Evolutionary conservation across 768 basidiomycete genomes (phyloP).

Genomic region (Podaxis sp.): DNA sequence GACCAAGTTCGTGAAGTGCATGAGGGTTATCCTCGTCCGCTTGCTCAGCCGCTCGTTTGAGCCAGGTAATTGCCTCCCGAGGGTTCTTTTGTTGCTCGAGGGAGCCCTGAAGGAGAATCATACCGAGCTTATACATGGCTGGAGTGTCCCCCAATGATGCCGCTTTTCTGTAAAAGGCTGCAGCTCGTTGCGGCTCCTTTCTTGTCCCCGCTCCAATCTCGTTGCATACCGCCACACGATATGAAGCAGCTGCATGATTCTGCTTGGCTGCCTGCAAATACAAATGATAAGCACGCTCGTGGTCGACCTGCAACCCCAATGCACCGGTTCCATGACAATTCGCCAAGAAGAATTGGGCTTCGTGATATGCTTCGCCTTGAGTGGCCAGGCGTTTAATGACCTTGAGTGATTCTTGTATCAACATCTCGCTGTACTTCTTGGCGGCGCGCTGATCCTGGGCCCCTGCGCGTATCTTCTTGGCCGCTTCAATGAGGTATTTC

Average conservation of each 20-base stretch:
- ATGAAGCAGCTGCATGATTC: conserved; percentile 92
- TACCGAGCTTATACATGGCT: conserved; percentile 99
- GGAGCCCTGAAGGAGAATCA: conserved; percentile 85
- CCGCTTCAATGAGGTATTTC: conserved; percentile 99
- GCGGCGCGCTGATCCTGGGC: conserved; percentile 79
- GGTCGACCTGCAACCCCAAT: conserved; percentile 94
- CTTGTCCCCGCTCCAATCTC: conserved; percentile 97
- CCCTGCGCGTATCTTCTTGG: conserved; percentile 79
- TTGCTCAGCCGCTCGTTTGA: conserved; percentile 92
- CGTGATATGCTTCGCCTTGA: conserved; percentile 87
- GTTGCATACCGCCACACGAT: conserved; percentile 97
- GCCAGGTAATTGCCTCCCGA: conserved; percentile 92
- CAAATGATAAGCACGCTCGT: conserved; percentile 95
- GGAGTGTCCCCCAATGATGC: conserved; percentile 95
- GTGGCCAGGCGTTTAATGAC: conserved; percentile 91
- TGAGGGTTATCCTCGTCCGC: conserved; percentile 99
- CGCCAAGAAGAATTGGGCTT: conserved; percentile 98
- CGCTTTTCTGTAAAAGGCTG: conserved; percentile 95
- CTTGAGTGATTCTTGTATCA: conserved; percentile 88
- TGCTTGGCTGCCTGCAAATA: conserved; percentile 98
- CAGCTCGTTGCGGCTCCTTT: conserved; percentile 82
- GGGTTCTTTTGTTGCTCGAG: conserved; percentile 83
- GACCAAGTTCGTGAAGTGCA: conserved; percentile 92
- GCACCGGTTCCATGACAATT: conserved; percentile 96
- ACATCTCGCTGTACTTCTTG: conserved; percentile 85